phyloP scores from a whole-genome alignment of 495 filamentous ascomycete genomes.

The Monascus purpureus region DNA sequence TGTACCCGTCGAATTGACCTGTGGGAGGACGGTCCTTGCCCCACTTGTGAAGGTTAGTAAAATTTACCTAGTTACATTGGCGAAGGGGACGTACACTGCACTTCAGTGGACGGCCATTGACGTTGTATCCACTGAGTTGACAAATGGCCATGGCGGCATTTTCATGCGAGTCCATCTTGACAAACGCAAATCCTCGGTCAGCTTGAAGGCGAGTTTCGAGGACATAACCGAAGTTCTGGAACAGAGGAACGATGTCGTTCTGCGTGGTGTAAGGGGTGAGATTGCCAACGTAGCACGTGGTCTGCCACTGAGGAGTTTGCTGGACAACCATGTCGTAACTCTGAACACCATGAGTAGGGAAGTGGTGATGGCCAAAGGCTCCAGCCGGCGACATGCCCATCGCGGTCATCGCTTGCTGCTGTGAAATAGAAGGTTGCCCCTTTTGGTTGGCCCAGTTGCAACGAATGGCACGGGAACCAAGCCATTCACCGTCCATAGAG shows the following conservation, averaged over 20 bases:
- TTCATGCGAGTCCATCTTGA: slow-evolving; percentile 99
- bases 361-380: slow-evolving; percentile 92
- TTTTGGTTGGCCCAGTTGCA: slow-evolving; percentile 99
- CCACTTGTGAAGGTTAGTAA: slow-evolving; percentile 51
- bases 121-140: slow-evolving; percentile 90
- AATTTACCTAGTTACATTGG: neutral
- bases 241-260: slow-evolving; percentile 86
- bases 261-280: slow-evolving; percentile 96
- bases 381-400: slow-evolving; percentile 99
- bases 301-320: slow-evolving; percentile 98
- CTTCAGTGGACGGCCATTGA: slow-evolving; percentile 94
- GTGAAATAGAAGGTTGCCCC: slow-evolving; percentile 93
- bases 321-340: slow-evolving; percentile 96
- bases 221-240: slow-evolving; percentile 97
- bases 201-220: slow-evolving; percentile 96
- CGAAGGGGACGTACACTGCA: slow-evolving; percentile 67
- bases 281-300: slow-evolving; percentile 96
- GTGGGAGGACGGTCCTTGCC: slow-evolving; percentile 95
- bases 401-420: slow-evolving; percentile 91
- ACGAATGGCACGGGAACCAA: slow-evolving; percentile 93
- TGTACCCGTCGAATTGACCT: slow-evolving; percentile 69
- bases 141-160: slow-evolving; percentile 98
- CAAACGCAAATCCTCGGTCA: slow-evolving; percentile 94
- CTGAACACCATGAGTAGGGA: slow-evolving; percentile 90
- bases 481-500: slow-evolving; percentile 99